These are phyloP conservation scores for Sarocladiaceae sp. DNA, from an alignment of 2,329 filamentous ascomycete species.

Conservation along the genomic window DNA sequence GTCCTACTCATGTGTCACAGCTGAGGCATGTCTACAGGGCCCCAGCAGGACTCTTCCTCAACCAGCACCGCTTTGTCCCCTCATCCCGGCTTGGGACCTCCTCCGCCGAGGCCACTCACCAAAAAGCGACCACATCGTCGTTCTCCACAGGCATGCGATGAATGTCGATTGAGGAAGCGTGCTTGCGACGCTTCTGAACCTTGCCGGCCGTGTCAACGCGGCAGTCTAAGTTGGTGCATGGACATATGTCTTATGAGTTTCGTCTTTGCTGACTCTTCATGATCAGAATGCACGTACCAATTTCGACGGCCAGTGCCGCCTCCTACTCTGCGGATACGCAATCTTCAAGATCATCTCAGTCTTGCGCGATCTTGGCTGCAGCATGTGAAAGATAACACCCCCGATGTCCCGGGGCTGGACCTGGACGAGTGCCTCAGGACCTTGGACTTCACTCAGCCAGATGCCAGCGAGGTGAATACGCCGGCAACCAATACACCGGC, in stretches of 20 bases:
- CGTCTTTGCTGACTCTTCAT: background rate
- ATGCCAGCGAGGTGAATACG: background rate
- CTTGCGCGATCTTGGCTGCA: slow-evolving; percentile 11
- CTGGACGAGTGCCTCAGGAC: slow-evolving; percentile 11
- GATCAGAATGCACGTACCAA: slow-evolving; percentile 10
- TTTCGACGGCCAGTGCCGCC: slow-evolving; percentile 11
- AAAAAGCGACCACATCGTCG: slow-evolving; percentile 9
- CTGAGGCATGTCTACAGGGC: background rate
- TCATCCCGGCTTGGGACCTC: background rate
- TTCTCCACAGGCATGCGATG: slow-evolving; percentile 11
- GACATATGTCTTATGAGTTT: background rate
- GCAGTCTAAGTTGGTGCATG: slow-evolving; percentile 1
- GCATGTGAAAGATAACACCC: slow-evolving; percentile 4
- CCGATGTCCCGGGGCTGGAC: slow-evolving; percentile 9
- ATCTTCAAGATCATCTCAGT: slow-evolving; percentile 10
- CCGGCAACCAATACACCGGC: background rate
- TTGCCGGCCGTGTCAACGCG: slow-evolving; percentile 9
- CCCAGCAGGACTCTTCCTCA: background rate
- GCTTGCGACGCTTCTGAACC: slow-evolving; percentile 11
- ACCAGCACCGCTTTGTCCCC: background rate
- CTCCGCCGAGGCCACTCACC: background rate
- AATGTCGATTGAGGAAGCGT: slow-evolving; percentile 11
- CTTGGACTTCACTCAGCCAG: slow-evolving; percentile 10
- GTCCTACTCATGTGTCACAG: background rate
- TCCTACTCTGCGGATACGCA: slow-evolving; percentile 10